A percentile compares a stretch with the other conserved stretches of the same genome.
These are phyloP conservation scores for Sugiyamaella sp. DNA, from an alignment of 1,139 yeast genomes.

Conservation along the genomic window DNA sequence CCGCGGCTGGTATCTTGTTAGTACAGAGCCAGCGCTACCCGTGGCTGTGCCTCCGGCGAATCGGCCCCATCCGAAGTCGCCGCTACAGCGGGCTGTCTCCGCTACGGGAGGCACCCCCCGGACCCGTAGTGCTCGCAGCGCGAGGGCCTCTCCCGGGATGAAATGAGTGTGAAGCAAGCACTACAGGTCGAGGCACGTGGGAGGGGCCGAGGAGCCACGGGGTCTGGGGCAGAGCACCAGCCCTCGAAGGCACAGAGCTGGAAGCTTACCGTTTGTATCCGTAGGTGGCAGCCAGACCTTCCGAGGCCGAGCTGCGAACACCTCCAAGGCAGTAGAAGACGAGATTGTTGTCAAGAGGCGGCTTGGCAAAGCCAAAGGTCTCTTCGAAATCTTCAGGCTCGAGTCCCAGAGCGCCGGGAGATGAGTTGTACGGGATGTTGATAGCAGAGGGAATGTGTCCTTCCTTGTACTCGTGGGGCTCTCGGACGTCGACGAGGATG, in stretches of 20 bases:
- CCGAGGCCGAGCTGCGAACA: conserved; percentile 87
- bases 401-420: conserved; percentile 92
- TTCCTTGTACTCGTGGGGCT: conserved; percentile 73
- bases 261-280: conserved; percentile 64
- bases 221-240: too few species aligned
- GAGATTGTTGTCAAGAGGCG: conserved; percentile 67
- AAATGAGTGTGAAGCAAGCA: too few species aligned
- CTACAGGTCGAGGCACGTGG: too few species aligned
- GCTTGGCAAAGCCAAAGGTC: conserved; percentile 83
- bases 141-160: too few species aligned
- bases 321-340: conserved; percentile 94
- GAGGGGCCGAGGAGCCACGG: too few species aligned
- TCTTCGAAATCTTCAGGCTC: conserved; percentile 77
- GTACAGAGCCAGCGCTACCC: neutral
- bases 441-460: conserved; percentile 83
- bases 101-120: too few species aligned
- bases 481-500: conserved; percentile 85
- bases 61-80: too few species aligned
- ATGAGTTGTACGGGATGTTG: conserved; percentile 85
- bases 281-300: conserved; percentile 84
- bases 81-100: too few species aligned
- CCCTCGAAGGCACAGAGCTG: too few species aligned
- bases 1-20: conserved; percentile 44
- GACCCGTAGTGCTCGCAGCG: too few species aligned
- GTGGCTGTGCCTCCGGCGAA: too few species aligned